Conservation (phyloP, 768 basidiomycete species). For the Leccinum rimulosum region DNA sequence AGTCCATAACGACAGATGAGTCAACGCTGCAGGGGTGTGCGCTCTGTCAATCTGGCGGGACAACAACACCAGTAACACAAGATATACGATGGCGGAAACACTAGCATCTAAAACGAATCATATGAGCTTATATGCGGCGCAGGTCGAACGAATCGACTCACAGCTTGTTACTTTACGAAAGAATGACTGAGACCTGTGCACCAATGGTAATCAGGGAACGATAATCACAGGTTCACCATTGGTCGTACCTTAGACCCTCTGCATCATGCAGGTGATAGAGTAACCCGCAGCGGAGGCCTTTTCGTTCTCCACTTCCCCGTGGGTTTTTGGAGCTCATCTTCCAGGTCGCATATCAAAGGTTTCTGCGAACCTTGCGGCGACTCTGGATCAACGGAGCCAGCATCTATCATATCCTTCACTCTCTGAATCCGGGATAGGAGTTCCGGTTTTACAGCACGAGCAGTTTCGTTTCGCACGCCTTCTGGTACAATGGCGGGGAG, state of each 20-base stretch:
- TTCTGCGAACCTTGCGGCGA: slow-evolving; percentile 29
- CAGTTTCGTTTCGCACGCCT: slow-evolving; percentile 53
- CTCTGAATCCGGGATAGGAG: slow-evolving; percentile 56
- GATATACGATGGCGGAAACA: slow-evolving; percentile 60
- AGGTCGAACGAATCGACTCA: slow-evolving; percentile 25
- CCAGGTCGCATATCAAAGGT: slow-evolving; percentile 23
- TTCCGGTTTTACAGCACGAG: slow-evolving; percentile 56
- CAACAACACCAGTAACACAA: slow-evolving; percentile 63
- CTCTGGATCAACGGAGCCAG: slow-evolving; percentile 62
- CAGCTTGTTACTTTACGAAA: slow-evolving; percentile 74
- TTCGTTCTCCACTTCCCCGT: slow-evolving; percentile 64
- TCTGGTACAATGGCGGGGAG: slow-evolving; percentile 67
- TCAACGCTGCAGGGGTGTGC: slow-evolving; percentile 74
- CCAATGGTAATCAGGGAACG: neutral
- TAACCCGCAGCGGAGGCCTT: slow-evolving; percentile 62
- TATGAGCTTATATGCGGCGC: slow-evolving; percentile 3
- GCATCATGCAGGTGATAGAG: slow-evolving; percentile 64
- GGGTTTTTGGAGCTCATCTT: slow-evolving; percentile 70
- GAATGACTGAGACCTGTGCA: slow-evolving; percentile 53
- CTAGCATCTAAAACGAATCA: slow-evolving; percentile 59
- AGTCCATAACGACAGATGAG: slow-evolving; percentile 79
- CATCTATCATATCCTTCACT: slow-evolving; percentile 60
- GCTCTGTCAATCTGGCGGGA: slow-evolving; percentile 73
- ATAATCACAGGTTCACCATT: neutral
- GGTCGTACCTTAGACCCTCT: slow-evolving; percentile 62